Evolutionary conservation across 75 land plant genomes (phyloP), one percentile per base, ranked within the genome.

Genomic region (Pinus albicaulis): DNA sequence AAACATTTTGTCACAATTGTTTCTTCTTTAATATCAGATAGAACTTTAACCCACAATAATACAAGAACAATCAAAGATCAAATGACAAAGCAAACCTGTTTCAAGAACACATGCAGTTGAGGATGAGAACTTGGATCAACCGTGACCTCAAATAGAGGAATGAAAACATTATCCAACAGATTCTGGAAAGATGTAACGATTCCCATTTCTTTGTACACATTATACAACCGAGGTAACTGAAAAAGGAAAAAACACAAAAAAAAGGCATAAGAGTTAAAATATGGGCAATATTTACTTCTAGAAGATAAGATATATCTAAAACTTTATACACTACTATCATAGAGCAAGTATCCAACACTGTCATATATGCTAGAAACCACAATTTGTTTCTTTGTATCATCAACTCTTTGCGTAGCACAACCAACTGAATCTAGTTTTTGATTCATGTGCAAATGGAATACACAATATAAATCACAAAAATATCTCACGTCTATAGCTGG

Each of bases 101-200:
- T 91, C 75, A 98, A 80, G 77, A 98, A 95, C 52, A 95, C 81
- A 74, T 98, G 99, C 59, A 98, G 88, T 74, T 98, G 96, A 66
- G 99, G 98, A 83, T 98, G 99, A 63, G 99, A 98, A 73, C 83
- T 88, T 25, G 99, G 99, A 82, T 98, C 86, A 25, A 98, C 85
- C 62, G 99, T 92, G 15, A 89, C 99, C 83, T 98, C 99, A 81
- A 98, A 98, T 17, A 98, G 83, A 26, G 99, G 99, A 78, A 92
- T 81, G 73, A 98, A 98, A 55, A 98, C 89, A 74, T 98, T 98
- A 80, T 91, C 92, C 34, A 98, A 80, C 31, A 98, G 91, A 69
- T 98, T 87, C 73, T 98, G 96, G 66, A 98, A 98, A 36, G 98
- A 95, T 56, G 96, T 95, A 36, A 91, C 93, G 31, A 91, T 95